Conservation (phyloP, 768 basidiomycete species). For the Lactarius vividus region DNA sequence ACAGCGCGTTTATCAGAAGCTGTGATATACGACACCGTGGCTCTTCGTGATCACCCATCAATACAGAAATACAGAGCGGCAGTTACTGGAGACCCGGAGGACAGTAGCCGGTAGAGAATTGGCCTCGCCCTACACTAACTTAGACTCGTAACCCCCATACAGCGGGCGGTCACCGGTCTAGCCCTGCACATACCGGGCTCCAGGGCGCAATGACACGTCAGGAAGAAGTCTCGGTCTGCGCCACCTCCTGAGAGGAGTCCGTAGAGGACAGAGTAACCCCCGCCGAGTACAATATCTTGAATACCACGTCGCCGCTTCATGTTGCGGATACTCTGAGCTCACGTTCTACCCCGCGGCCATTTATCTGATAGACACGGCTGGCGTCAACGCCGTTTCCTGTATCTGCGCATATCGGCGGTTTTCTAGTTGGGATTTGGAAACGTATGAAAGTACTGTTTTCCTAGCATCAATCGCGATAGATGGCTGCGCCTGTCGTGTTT, state of each 20-base stretch:
- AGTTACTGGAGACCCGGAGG: not conserved
- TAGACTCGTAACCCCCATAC: too few species aligned
- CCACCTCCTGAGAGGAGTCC: not conserved
- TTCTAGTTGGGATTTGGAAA: not conserved
- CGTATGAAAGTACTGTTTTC: not conserved
- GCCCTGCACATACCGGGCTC: not conserved
- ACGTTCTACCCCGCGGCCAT: not conserved
- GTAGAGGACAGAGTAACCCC: not conserved
- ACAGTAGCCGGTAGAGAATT: not conserved
- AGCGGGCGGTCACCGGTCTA: too few species aligned
- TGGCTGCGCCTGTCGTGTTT: not conserved
- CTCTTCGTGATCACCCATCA: not conserved
- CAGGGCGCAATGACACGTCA: not conserved
- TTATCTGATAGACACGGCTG: conserved; percentile 4
- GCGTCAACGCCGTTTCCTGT: not conserved
- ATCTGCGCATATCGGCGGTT: not conserved
- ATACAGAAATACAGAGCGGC: not conserved
- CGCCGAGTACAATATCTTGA: not conserved
- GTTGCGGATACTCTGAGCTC: not conserved
- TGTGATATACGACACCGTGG: not conserved
- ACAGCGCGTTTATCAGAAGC: conserved; percentile 4
- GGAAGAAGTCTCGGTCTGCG: not conserved
- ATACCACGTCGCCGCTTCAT: conserved; percentile 7
- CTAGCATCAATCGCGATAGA: not conserved
- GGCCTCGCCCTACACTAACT: conserved; percentile 3